phyloP scores from a whole-genome alignment of 495 filamentous ascomycete species.

The Penicillium salamii region DNA sequence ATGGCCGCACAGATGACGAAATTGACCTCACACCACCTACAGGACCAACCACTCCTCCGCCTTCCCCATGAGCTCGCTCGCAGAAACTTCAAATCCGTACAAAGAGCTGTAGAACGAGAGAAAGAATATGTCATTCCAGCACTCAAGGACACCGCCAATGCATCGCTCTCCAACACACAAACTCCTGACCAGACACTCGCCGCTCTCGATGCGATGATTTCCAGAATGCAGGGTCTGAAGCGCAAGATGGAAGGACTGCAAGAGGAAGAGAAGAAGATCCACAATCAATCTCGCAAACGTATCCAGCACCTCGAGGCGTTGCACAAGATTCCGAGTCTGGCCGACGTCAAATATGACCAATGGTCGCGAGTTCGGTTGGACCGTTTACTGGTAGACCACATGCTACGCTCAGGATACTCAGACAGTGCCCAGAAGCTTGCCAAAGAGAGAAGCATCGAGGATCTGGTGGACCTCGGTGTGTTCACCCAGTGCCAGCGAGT shows the following conservation, averaged over 20 bases:
- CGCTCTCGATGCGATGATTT: slow-evolving; percentile 79
- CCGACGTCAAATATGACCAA: slow-evolving; percentile 89
- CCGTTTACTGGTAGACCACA: slow-evolving; percentile 83
- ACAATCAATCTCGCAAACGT: slow-evolving; percentile 69
- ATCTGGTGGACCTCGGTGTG: slow-evolving; percentile 84
- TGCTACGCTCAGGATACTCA: slow-evolving; percentile 78
- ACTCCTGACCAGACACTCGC: slow-evolving; percentile 67
- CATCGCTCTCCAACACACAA: slow-evolving; percentile 57
- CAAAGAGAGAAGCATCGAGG: slow-evolving; percentile 64
- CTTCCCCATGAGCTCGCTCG: slow-evolving; percentile 87
- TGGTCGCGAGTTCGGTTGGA: slow-evolving; percentile 83
- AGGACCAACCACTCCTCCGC: slow-evolving; percentile 95
- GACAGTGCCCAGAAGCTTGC: slow-evolving; percentile 75
- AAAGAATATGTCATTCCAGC: slow-evolving; percentile 63
- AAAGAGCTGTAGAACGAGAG: slow-evolving; percentile 77
- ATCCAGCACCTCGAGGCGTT: slow-evolving; percentile 77
- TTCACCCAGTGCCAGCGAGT: slow-evolving; percentile 82
- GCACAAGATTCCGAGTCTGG: slow-evolving; percentile 73
- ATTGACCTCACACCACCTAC: slow-evolving; percentile 14
- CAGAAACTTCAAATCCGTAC: slow-evolving; percentile 87
- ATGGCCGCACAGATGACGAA: not conserved
- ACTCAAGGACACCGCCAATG: slow-evolving; percentile 67
- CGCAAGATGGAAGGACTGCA: slow-evolving; percentile 76
- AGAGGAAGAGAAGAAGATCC: slow-evolving; percentile 71
- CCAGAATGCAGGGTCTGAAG: slow-evolving; percentile 78